phyloP scores from a whole-genome alignment of 2,329 filamentous ascomycete species.

The Scedosporium boydii region DNA sequence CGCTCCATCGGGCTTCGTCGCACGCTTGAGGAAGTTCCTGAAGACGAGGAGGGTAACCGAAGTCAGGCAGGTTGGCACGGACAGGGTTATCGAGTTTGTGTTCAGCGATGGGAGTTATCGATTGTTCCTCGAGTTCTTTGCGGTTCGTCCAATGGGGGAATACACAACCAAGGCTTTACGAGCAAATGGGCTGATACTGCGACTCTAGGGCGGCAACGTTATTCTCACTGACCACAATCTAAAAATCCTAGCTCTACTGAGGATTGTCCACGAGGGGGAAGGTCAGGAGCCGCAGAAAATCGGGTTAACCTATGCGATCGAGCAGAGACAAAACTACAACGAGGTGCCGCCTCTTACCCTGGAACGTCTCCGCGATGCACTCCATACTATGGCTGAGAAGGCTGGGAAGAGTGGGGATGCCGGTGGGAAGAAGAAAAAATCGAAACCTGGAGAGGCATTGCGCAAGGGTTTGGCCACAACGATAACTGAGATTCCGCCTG shows the following conservation, averaged over 20 bases:
- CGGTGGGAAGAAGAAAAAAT: slow-evolving; percentile 55
- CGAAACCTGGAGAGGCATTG: slow-evolving; percentile 64
- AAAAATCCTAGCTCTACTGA: slow-evolving; percentile 71
- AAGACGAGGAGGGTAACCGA: slow-evolving; percentile 77
- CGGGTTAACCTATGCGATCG: slow-evolving; percentile 69
- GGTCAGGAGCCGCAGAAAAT: slow-evolving; percentile 76
- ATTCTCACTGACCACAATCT: slow-evolving; percentile 80
- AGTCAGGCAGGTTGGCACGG: slow-evolving; percentile 80
- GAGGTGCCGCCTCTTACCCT: slow-evolving; percentile 67
- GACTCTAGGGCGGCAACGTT: slow-evolving; percentile 65
- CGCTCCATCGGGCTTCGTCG: slow-evolving; percentile 76
- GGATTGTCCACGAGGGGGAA: slow-evolving; percentile 70
- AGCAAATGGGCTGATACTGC: background rate
- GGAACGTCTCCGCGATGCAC: slow-evolving; percentile 58
- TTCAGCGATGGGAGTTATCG: slow-evolving; percentile 88
- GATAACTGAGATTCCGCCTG: slow-evolving; percentile 81
- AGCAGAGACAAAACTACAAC: slow-evolving; percentile 73
- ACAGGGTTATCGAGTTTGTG: slow-evolving; percentile 82
- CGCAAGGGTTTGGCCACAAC: slow-evolving; percentile 73
- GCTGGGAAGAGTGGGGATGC: slow-evolving; percentile 15
- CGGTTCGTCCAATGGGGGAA: slow-evolving; percentile 27
- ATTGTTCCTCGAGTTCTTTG: slow-evolving; percentile 91
- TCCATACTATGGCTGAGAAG: slow-evolving; percentile 56
- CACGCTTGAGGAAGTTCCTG: slow-evolving; percentile 74
- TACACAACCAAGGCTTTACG: slow-evolving; percentile 3